These are phyloP conservation scores for Gomphus sp. DNA, from an alignment of 1,284 basidiomycete species.

Conservation along the genomic window DNA sequence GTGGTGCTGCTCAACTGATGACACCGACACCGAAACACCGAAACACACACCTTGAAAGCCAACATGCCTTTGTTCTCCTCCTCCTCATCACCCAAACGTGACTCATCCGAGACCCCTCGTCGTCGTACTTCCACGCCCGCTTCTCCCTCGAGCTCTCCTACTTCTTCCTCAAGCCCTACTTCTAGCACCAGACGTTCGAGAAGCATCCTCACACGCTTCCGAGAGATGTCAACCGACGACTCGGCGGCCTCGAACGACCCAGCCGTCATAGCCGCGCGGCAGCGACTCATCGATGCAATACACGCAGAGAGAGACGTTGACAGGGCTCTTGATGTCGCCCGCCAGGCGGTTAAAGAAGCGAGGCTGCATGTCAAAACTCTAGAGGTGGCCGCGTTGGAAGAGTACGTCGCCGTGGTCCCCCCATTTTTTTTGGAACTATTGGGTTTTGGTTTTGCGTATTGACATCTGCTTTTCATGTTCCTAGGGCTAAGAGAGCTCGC, in stretches of 20 bases:
- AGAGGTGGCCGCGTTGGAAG: constrained; percentile 45
- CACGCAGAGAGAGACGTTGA: constrained; percentile 47
- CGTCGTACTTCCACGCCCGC: not conserved
- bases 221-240: not conserved
- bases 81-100: not conserved
- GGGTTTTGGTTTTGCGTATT: not conserved
- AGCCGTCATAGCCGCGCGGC: constrained; percentile 38
- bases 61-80: not conserved
- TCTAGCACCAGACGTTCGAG: not conserved
- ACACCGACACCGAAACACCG: too few relatives aligned
- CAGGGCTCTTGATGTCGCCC: constrained; percentile 36
- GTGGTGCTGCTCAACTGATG: too few relatives aligned
- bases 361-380: constrained; percentile 42
- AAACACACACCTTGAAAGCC: too few relatives aligned
- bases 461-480: not conserved
- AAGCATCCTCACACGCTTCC: constrained; percentile 1
- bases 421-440: too few relatives aligned
- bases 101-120: not conserved
- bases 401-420: constrained; percentile 32
- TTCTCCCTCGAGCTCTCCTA: not conserved
- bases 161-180: not conserved
- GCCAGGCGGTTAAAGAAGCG: constrained; percentile 40
- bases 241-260: constrained; percentile 30
- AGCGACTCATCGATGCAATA: constrained; percentile 47
- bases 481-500: constrained; percentile 45